Percentiles rank a stretch among this genome's conserved stretches.
These are phyloP conservation scores for Colletotrichum godetiae DNA, from an alignment of 2,329 filamentous ascomycete genomes.

Conservation along the genomic window DNA sequence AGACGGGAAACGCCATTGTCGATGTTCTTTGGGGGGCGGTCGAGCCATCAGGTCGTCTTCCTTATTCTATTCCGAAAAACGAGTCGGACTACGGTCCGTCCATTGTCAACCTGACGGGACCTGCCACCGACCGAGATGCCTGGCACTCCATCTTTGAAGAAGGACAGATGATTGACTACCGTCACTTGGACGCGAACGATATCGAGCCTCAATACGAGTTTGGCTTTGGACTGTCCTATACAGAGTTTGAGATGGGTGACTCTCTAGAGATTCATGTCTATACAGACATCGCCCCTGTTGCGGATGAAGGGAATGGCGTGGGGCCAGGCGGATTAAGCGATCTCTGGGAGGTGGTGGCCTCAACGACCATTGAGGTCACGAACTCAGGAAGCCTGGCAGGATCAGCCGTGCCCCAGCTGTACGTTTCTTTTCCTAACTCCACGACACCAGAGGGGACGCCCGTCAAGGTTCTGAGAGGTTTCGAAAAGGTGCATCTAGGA, in stretches of 20 bases:
- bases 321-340: constrained; percentile 54
- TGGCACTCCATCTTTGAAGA: constrained; percentile 54
- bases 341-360: constrained; percentile 72
- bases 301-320: not conserved
- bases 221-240: constrained; percentile 66
- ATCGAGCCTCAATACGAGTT: constrained; percentile 66
- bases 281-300: not conserved
- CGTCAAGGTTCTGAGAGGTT: constrained; percentile 53
- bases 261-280: not conserved
- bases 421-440: constrained; percentile 48
- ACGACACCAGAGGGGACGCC: constrained; percentile 40
- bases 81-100: constrained; percentile 24
- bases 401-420: constrained; percentile 66
- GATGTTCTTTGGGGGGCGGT: not conserved
- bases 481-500: constrained; percentile 56
- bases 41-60: not conserved
- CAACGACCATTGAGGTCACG: constrained; percentile 66
- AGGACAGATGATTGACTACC: constrained; percentile 65
- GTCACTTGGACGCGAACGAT: constrained; percentile 60
- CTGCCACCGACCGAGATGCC: constrained; percentile 45
- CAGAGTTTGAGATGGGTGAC: constrained; percentile 52
- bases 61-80: not conserved
- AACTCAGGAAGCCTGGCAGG: constrained; percentile 70
- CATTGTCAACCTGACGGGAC: constrained; percentile 56
- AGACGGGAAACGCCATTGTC: not conserved